Evolutionary conservation across 441 rosid genomes (phyloP), one percentile per base, ranked within the genome.

Genomic region (Gossypium trilobum): DNA sequence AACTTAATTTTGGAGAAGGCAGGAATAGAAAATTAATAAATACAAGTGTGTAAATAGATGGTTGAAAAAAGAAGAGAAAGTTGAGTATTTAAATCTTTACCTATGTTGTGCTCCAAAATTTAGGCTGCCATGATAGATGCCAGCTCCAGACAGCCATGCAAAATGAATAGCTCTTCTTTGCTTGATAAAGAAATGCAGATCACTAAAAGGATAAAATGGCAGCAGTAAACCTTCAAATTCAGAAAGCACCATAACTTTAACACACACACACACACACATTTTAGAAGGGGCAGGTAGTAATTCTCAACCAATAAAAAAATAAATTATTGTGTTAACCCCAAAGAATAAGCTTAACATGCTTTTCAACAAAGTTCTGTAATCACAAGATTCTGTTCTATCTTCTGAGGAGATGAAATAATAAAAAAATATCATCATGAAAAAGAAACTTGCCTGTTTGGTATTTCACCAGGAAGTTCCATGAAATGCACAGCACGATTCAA

Each of bases 101-200:
- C 99, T 91, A 80, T 79, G 94, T 71, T 92, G 97, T 69, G 96
- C 88, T 80, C 99, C 98, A 85, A 95, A 95, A 84, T 92, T 95
- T 51, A 95, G 83, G 80, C 95, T 91, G n/a, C 99, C 99, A 64
- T 93, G 94, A 80, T 93, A 95, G 60, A 95, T 91, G 58, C 99
- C 99, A 46, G 97, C 95, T 75, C 99, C 97, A 70, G 99, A 93
- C 82, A 95, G 96, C 99, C 99, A 93, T 23, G 99, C 96, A 80
- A 95, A 95, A 87, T 95, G 97, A 71, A 89, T 86, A 10, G 99
- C 97, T 87, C 99, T 85, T 84, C 97, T 85, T 85, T 95, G 99
- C 86, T 95, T 93, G 85, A 95, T 89, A 78, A 79, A 95, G 88
- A 93, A 95, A 83, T 87, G 95, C 72, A 95, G 85, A 80, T 93